Evolutionary conservation across 495 filamentous ascomycete species (phyloP), one percentile per base, ranked within the genome.

Genomic region (Lindgomyces ingoldianus): DNA sequence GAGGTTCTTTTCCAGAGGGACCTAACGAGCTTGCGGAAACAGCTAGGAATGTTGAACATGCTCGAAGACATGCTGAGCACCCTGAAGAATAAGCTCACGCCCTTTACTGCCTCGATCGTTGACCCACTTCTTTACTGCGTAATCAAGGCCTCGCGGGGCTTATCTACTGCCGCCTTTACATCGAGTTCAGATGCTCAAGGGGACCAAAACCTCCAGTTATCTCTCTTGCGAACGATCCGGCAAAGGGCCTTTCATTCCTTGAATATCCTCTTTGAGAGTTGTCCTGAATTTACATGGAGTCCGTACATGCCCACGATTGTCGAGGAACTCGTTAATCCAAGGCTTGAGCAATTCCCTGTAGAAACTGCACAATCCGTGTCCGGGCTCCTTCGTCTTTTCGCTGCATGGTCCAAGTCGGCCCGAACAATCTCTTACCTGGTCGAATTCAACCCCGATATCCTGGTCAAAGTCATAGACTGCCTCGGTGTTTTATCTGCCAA

Each of bases 341-440:
- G 91, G 61, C 78, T 97, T 6, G 84, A 89, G 3, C 91, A 89
- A 64, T 85, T 99, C 52, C 84, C 93, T 0, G 80, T 84, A 0
- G 93, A 99, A 76, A 95, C 89, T 22, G 89, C 91, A 0, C 93
- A 98, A 67, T 87, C 90, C 36, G 79, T 96, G 18, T 97, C 94
- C 8, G 91, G 87, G 0, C 80, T 90, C 10, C 84, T 96, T 67
- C 87, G 86, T 55, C 77, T 99, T 21, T 86, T 98, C 72, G 81
- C 83, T 16, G 89, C 87, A 0, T 96, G 95, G 90, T 85, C 89
- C 4, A 81, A 81, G 51, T 80, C 88, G 4, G 78, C 84, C 0
- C 81, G 83, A 63, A 86, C 85, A 0, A 86, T 87, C 0, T 71
- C 86, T 46, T 90, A 91, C 70, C 78, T 98, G 18, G 78, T 82